phyloP scores from a whole-genome alignment of 2,329 filamentous ascomycete genomes.

The Penicillium oxalicum region DNA sequence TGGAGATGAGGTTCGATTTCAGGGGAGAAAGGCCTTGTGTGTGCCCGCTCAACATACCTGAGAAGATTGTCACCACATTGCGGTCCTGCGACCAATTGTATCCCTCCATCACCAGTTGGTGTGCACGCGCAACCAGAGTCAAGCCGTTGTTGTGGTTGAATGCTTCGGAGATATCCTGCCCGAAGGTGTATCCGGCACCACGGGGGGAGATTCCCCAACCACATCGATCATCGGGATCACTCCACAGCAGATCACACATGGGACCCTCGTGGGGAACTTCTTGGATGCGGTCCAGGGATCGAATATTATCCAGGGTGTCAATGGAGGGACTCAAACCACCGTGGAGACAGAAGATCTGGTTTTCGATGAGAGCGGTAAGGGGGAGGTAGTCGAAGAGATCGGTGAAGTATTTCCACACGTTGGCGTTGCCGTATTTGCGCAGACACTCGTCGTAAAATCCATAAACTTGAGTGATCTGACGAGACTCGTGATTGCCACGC shows the following conservation, averaged over 20 bases:
- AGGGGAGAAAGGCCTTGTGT: neutral
- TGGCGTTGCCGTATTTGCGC: constrained; percentile 97
- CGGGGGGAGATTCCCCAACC: constrained; percentile 94
- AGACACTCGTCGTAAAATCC: constrained; percentile 99
- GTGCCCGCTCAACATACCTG: constrained; percentile 52
- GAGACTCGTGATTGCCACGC: constrained; percentile 96
- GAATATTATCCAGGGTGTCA: constrained; percentile 91
- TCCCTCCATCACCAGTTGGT: constrained; percentile 98
- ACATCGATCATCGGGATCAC: constrained; percentile 92
- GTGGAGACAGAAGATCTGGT: constrained; percentile 98
- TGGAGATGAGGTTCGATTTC: neutral
- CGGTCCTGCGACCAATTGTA: constrained; percentile 99
- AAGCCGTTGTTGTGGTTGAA: constrained; percentile 99
- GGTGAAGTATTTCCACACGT: constrained; percentile 99
- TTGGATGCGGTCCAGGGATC: constrained; percentile 90
- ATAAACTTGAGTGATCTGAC: constrained; percentile 98
- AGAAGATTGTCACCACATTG: constrained; percentile 98
- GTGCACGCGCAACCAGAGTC: constrained; percentile 89
- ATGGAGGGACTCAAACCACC: constrained; percentile 94
- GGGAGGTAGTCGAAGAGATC: constrained; percentile 98
- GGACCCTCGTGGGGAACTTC: constrained; percentile 97
- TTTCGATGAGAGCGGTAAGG: constrained; percentile 93
- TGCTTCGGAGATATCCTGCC: constrained; percentile 94
- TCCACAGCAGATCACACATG: constrained; percentile 98
- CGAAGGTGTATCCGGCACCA: constrained; percentile 91